Percentiles rank a stretch among this genome's conserved stretches.
Evolutionary conservation across 192 early-diverging fungal species (phyloP).

Genomic region (Backusella australiensis): DNA sequence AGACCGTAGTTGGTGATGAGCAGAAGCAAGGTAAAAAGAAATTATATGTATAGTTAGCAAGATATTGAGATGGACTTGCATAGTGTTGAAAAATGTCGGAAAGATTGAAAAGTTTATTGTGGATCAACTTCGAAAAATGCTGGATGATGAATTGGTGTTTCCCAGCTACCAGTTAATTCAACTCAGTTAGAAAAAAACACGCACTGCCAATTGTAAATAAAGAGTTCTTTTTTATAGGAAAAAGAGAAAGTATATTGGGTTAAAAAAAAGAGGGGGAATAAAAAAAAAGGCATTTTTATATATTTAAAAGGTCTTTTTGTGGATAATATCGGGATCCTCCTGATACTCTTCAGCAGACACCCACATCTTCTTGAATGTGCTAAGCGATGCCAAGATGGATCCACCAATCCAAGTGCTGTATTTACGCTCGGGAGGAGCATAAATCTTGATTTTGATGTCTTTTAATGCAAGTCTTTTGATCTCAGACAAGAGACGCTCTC

Average conservation of each 20-base stretch:
- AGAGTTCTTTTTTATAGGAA: no score
- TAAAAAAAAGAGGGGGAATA: not conserved
- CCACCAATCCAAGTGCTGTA: slow-evolving; percentile 99
- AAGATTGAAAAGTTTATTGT: slow-evolving; percentile 80
- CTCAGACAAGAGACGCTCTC: slow-evolving; percentile 89
- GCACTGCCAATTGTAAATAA: no score
- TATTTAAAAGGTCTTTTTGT: slow-evolving; percentile 70
- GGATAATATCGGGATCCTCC: slow-evolving; percentile 94
- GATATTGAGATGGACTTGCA: not conserved
- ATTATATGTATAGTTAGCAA: not conserved
- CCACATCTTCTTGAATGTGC: slow-evolving; percentile 99
- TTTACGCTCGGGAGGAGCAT: slow-evolving; percentile 95
- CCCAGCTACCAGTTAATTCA: slow-evolving; percentile 58
- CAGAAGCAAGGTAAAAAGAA: slow-evolving; percentile 57
- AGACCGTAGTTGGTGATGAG: slow-evolving; percentile 65
- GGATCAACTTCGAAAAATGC: slow-evolving; percentile 69
- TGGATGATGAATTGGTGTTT: slow-evolving; percentile 79
- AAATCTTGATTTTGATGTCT: slow-evolving; percentile 97
- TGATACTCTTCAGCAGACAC: slow-evolving; percentile 96
- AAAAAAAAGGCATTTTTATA: not conserved
- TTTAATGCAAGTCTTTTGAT: slow-evolving; percentile 87
- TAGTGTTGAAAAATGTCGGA: slow-evolving; percentile 79
- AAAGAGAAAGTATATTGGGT: no score
- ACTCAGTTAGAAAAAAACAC: not conserved
- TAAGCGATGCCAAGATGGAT: slow-evolving; percentile 90